Base-by-base conservation (phyloP, 2,329 filamentous ascomycete species). In the Microcera coccophila region DNA sequence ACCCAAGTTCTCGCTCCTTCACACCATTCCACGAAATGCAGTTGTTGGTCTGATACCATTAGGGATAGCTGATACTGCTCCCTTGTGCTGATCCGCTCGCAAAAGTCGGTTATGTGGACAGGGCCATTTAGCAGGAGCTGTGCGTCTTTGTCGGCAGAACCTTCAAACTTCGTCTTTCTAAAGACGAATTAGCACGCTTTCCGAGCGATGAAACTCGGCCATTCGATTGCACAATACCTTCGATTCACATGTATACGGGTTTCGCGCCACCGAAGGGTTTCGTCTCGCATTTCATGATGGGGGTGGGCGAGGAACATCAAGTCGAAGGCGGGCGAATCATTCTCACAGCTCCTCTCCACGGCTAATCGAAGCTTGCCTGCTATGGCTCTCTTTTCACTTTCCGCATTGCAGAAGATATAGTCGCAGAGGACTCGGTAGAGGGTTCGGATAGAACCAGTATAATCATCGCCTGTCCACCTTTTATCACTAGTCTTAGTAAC, bases 51-150 rank as follows among this genome's bases (percentile, higher is more conserved):
- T 4, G 38, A 33, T 4, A 40, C 38, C 29, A 34, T 20, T 7
- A 40, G 29, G 18, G 38, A 40, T 4, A 40, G 21, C 8, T 40
- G 38, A 17, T 40, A 40, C 34, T 40, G 38, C 7, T 33, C 29
- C 10, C 38, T 33, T 11, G 38, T 20, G 15, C 38, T 40, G 20
- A 40, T 40, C 35, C 29, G 33, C 20, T 34, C 18, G 20, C 38
- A 40, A 33, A 40, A 34, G 29, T 40, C 31, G 5, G 38, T 34
- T 12, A 32, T 26, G 29, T 18, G 38, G 12, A 21, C 22, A 3
- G 17, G 20, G 19, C 34, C 19, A 15, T 17, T 14, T 15, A 36
- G 10, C 4, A 36, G 9, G 4, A 22, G 19, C 22, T 36, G 34
- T 4, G 15, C 34, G 2, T 22, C 19, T n/a, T 36, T 8, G 11